Base-by-base conservation (phyloP, 352 stramenopile genomes). In the Pythium volutum region DNA sequence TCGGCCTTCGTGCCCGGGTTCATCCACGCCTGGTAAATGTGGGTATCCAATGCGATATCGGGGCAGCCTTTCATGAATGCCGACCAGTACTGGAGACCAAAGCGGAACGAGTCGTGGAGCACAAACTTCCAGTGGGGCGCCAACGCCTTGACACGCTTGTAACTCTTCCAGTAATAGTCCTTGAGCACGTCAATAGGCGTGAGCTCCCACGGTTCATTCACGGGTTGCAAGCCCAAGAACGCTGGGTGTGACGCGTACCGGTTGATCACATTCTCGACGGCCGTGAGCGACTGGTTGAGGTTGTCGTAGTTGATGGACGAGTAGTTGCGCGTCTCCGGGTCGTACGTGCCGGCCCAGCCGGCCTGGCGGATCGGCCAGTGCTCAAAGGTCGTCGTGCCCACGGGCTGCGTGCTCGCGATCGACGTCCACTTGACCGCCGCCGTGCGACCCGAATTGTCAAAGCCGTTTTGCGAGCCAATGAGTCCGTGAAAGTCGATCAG, bases 171-270 rank as follows among this genome's bases (percentile, higher is more conserved):
- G 78, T 98, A 98, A 72, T 97, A 98, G 20, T 94, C 73, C 69
- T 98, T 97, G 47, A 98, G 74, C 25, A 90, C 72, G 11, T 97
- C 57, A 45, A 98, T 89, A 2, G 93, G 93, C 41, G 93, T 98
- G 55, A 97, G 84, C 73, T 98, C 87, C 94, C 93, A 98, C 18
- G 95, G 95, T 62, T 98, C 95, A 69, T 98, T 98, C 41, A 98
- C 90, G 9, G 93, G 93, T 67, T 98, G 87, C 20, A 98, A 46
- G 14, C 93, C 95, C 23, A 97, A 75, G 11, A 98, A 88, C 10
- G 88, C 87, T 11, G 85, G 86, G 71, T 98, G 79, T 46, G 75
- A 77, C 26, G 75, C 72, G 72, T 98, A 98, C 22, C 79, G 74
- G 60, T 96, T 78, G 8, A 98, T 92, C 65, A 98, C 96, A 5